Base-by-base conservation (phyloP, 2,329 filamentous ascomycete species). In the Rhinocladiella mackenziei region DNA sequence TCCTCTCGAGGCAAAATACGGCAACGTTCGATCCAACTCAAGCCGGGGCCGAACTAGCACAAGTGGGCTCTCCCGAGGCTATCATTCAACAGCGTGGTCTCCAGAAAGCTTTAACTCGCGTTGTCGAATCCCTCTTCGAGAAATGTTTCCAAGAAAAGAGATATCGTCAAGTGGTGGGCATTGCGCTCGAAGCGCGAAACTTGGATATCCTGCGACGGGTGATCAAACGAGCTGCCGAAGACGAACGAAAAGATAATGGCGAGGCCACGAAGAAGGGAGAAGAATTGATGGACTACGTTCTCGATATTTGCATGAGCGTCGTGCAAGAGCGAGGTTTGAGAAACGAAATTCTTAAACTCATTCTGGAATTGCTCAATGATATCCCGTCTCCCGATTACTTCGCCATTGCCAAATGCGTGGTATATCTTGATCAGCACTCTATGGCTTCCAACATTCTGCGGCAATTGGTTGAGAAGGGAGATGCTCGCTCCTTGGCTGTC, bases 271-370 rank as follows among this genome's bases (percentile, higher is more conserved):
- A 71, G 25, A 79, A 83, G 19, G 84, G 88, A 13, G 89, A 97
- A 62, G 91, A 97, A 63, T 70, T 98, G 45, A 92, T 98, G 83
- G 92, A 98, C 57, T 98, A 98, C 61, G 85, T 92, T 14, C 71
- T 98, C 50, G 82, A 89, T 56, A 94, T 98, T 56, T 96, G 91
- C 73, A 94, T 98, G 88, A 89, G 94, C 51, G 84, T 97, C 49
- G 89, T 98, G 13, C 92, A 97, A 67, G 92, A 98, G 69, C 81
- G 91, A 40, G 82, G 83, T 35, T 78, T 97, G 60, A 81, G 92
- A 51, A 82, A 82, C 58, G 78, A 83, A 72, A 96, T 98, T 40
- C 69, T 98, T 47, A 83, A 85, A 58, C 76, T 98, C 33, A 92
- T 98, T 43, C 80, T 98, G n/a, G 86, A 91, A 48, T 79, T 98